Base-by-base conservation (phyloP, 2,329 filamentous ascomycete species). In the Ophiocordyceps camponoti-leonardi region DNA sequence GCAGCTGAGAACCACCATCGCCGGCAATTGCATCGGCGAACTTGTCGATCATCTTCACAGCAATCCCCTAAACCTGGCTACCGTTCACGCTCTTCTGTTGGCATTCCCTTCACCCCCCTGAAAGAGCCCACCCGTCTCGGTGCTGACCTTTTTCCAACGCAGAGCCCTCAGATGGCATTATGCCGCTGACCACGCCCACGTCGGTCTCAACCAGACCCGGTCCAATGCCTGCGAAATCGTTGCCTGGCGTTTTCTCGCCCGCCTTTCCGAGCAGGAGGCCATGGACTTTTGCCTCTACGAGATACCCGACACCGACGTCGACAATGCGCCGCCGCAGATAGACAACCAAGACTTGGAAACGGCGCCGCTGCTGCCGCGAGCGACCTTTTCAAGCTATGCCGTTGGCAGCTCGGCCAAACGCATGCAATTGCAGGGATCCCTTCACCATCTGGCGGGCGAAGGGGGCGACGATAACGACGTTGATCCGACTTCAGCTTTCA, bases 151-250 rank as follows among this genome's bases (percentile, higher is more conserved):
- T 26, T 13, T 19, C 13, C 14, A 14, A 18, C 39, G n/a, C 46
- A 86, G 82, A 43, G 82, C 81, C 1, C 66, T 87, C 28, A 83
- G 82, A 56, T 85, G 81, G 69, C 82, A 88, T 56, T 90, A 79
- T 54, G 67, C 81, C 49, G 66, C 73, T 22, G 71, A 75, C 13
- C 66, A 71, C 31, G 80, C 83, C 49, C 68, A 82, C 47, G 75
- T 76, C 48, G 77, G 78, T 4, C 63, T 88, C 30, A 76, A 78
- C 47, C 74, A 82, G 47, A 75, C 81, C 14, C 72, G 83, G 45
- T 81, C 81, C 19, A 75, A 77, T 56, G 83, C 81, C 26, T 88
- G 83, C 56, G 84, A 90, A 64, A 83, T 86, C 49, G 81, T 86
- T 14, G 84, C 84, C 35, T 87, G 83, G 81, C 75, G 83, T 37